Base-by-base conservation (phyloP, 192 early-diverging fungal genomes). In the Coemansia aciculifera region DNA sequence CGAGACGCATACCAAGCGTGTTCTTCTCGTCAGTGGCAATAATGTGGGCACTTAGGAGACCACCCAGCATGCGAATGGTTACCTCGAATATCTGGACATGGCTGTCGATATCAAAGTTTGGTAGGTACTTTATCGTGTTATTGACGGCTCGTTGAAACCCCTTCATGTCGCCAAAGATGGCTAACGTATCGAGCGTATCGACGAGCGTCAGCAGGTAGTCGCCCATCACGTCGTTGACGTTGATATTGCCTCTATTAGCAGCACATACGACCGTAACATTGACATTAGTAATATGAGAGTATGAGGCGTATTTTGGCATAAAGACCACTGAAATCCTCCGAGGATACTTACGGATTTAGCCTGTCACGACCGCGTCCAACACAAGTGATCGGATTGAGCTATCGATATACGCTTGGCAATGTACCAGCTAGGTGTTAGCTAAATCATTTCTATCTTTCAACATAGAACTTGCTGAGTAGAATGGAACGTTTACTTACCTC, bases 51-150 rank as follows among this genome's bases (percentile, higher is more conserved):
- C 94, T 94, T 6, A 98, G 69, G 66, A 98, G 83, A 6, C 90
- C 93, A 3, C 97, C 97, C 12, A 99, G 78, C 52, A 93, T 86
- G 27, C 97, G 83, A 59, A 99, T 99, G 38, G 93, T 96, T 27
- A 91, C 87, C 81, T 99, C 97, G 85, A 99, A 99, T 11, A 98
- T 93, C 77, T 96, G 94, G 6, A 99, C 94, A 54, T 91, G 86
- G 59, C 85, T 89, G 79, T 99, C 90, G 66, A 89, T 82, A 74
- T 96, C 84, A 72, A 97, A 97, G 24, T 69, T 56, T 11, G 81
- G 71, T 1, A 93, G 86, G 19, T 87, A 77, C 31, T 90, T 67
- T 40, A 92, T 84, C 27, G 89, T 87, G 37, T 87, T 75, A 10
- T 72, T 63, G 27, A 94, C 86, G 13, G 89, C 87, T 29, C 86